Evolutionary conservation across 306 rosid species (phyloP).

Genomic region (Argentina anserina): DNA sequence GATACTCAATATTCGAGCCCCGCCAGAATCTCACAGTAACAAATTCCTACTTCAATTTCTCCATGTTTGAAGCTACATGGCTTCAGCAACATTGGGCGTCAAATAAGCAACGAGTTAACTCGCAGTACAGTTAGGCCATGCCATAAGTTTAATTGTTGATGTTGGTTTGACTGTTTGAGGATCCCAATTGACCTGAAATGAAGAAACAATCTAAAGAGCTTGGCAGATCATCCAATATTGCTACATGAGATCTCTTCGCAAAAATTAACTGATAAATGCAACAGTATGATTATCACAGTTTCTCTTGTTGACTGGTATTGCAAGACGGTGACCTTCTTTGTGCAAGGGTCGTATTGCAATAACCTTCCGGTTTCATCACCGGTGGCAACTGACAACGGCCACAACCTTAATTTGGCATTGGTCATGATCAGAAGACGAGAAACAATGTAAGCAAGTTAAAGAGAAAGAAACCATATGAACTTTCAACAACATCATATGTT

Average conservation of each 20-base stretch:
- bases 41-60: not conserved
- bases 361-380: constrained; percentile 61
- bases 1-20: no score
- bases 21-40: no score
- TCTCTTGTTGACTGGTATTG: no score
- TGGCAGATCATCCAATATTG: no score
- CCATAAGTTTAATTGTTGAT: not conserved
- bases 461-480: not conserved
- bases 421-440: not conserved
- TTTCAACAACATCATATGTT: not conserved
- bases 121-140: not conserved
- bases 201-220: no score
- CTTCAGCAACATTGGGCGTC: not conserved
- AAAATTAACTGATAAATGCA: not conserved
- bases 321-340: constrained; percentile 37
- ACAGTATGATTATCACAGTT: no score
- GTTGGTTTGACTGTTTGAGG: not conserved
- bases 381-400: constrained; percentile 15
- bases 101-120: not conserved
- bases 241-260: no score
- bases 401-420: constrained; percentile 27
- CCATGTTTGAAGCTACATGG: not conserved
- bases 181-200: not conserved
- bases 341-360: constrained; percentile 40
- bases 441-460: not conserved